phyloP scores from a whole-genome alignment of 495 filamentous ascomycete species.

The Neurospora hispaniola region DNA sequence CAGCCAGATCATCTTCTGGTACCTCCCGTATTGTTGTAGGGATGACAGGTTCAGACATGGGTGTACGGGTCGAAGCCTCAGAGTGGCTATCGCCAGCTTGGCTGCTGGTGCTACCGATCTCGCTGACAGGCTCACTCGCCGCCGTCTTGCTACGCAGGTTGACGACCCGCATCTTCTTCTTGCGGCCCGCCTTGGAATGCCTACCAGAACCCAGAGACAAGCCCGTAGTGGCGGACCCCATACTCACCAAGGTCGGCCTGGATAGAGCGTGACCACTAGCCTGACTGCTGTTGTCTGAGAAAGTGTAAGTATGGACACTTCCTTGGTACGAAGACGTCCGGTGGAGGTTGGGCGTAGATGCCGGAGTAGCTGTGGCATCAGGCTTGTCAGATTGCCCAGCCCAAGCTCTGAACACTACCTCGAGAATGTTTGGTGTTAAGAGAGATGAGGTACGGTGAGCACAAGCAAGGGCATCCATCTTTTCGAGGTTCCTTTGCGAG shows the following conservation, averaged over 20 bases:
- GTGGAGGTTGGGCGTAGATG: slow-evolving; percentile 42
- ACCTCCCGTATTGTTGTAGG: slow-evolving; percentile 38
- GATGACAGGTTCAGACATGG: slow-evolving; percentile 40
- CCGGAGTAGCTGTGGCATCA: slow-evolving; percentile 46
- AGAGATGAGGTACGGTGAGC: slow-evolving; percentile 81
- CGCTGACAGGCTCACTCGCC: neutral
- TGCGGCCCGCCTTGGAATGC: slow-evolving; percentile 58
- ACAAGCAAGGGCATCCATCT: slow-evolving; percentile 62
- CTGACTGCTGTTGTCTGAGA: slow-evolving; percentile 43
- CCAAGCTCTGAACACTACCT: slow-evolving; percentile 87
- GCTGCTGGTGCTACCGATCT: slow-evolving; percentile 35
- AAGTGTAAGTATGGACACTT: slow-evolving; percentile 52
- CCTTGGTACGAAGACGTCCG: slow-evolving; percentile 53
- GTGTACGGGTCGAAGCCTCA: slow-evolving; percentile 26
- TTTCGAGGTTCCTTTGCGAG: slow-evolving; percentile 79
- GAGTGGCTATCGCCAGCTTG: slow-evolving; percentile 31
- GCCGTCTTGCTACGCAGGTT: slow-evolving; percentile 59
- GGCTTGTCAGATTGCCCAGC: slow-evolving; percentile 64
- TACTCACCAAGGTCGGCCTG: slow-evolving; percentile 34
- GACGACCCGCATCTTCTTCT: slow-evolving; percentile 88
- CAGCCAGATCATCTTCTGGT: slow-evolving; percentile 43
- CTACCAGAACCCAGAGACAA: slow-evolving; percentile 54
- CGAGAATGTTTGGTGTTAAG: slow-evolving; percentile 71
- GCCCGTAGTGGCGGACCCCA: slow-evolving; percentile 45
- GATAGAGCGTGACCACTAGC: slow-evolving; percentile 37